These are phyloP conservation scores for Aspergillus proliferans DNA, from an alignment of 2,329 filamentous ascomycete genomes.

Conservation along the genomic window DNA sequence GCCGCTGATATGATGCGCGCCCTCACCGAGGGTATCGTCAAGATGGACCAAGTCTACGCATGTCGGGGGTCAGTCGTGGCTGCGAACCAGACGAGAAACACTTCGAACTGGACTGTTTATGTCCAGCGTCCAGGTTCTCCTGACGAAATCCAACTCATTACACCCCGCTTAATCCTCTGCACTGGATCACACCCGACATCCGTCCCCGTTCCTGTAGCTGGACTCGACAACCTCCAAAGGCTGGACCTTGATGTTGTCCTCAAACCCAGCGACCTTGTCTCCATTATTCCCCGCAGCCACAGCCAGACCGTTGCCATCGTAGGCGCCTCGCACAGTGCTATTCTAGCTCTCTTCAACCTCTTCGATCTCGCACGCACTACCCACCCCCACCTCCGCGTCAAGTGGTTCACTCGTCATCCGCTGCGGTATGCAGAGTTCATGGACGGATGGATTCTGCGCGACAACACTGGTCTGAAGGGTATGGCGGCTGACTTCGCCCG, in stretches of 20 bases:
- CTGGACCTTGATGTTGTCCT: constrained; percentile 53
- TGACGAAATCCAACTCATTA: constrained; percentile 28
- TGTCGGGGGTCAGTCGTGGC: constrained; percentile 29
- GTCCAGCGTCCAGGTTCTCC: constrained; percentile 23
- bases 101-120: constrained; percentile 27
- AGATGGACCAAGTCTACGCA: constrained; percentile 30
- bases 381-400: constrained; percentile 50
- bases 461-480: constrained; percentile 62
- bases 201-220: constrained; percentile 37
- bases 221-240: constrained; percentile 31
- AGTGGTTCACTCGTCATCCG: constrained; percentile 57
- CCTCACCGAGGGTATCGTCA: constrained; percentile 37
- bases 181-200: constrained; percentile 51
- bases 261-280: constrained; percentile 45
- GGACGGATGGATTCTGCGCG: constrained; percentile 58
- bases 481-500: constrained; percentile 55
- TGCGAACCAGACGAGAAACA: constrained; percentile 25
- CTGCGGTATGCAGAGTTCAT: constrained; percentile 57
- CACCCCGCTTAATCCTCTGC: constrained; percentile 50
- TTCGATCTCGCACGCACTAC: constrained; percentile 47
- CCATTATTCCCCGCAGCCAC: constrained; percentile 32
- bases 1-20: constrained; percentile 52
- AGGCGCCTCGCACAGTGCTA: constrained; percentile 58
- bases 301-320: constrained; percentile 49
- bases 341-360: constrained; percentile 58